Conservation (phyloP, 2,329 filamentous ascomycete genomes). For the Hysterium pulicare region DNA sequence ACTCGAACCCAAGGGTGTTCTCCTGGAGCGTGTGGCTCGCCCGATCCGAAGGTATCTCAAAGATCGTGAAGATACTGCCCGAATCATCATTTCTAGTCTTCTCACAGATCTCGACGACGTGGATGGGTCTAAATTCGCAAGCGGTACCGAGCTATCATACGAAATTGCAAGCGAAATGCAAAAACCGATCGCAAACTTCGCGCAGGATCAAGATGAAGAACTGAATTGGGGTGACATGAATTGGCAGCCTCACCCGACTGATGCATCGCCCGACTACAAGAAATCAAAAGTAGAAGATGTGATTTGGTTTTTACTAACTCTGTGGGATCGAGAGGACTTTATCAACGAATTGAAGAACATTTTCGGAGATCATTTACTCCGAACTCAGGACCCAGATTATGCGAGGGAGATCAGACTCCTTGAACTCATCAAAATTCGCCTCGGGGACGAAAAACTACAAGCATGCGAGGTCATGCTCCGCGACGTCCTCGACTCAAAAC, state of each 20-base stretch:
- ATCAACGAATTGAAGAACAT: conserved; percentile 91
- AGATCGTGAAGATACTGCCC: conserved; percentile 72
- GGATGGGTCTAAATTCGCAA: conserved; percentile 43
- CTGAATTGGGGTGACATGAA: conserved; percentile 89
- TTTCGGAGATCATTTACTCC: conserved; percentile 74
- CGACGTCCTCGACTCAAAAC: conserved; percentile 80
- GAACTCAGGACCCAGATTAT: conserved; percentile 61
- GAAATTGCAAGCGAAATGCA: conserved; percentile 65
- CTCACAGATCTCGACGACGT: conserved; percentile 58
- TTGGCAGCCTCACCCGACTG: conserved; percentile 89
- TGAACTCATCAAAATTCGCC: conserved; percentile 80
- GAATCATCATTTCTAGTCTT: conserved; percentile 72
- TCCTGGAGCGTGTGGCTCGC: conserved; percentile 70
- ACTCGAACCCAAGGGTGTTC: conserved; percentile 72
- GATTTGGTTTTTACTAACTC: conserved; percentile 81
- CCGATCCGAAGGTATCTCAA: conserved; percentile 73
- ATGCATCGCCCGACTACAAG: conserved; percentile 86
- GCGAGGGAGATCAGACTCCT: conserved; percentile 78
- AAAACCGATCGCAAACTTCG: conserved; percentile 57
- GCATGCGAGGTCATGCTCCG: conserved; percentile 97
- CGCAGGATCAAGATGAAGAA: conserved; percentile 53
- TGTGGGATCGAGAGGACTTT: conserved; percentile 89
- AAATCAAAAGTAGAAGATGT: conserved; percentile 86
- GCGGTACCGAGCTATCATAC: conserved; percentile 63
- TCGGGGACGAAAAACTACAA: conserved; percentile 81